Percentiles rank a stretch among this genome's conserved stretches.
Evolutionary conservation across 2,329 filamentous ascomycete species (phyloP).

Genomic region (Emergomyces africanus): DNA sequence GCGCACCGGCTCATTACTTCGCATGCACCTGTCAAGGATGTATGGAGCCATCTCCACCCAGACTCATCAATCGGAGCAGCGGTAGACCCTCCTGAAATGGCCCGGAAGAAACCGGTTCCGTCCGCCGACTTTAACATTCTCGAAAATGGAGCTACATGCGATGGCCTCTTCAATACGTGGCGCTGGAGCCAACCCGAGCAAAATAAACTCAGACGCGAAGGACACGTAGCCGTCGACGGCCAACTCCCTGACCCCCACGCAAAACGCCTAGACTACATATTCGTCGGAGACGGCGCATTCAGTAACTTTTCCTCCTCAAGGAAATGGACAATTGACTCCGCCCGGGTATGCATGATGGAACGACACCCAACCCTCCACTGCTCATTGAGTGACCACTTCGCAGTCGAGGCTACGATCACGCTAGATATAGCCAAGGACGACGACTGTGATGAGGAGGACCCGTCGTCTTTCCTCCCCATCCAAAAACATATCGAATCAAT

Average conservation of each 20-base stretch:
- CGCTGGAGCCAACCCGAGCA: conserved; percentile 64
- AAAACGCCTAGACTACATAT: conserved; percentile 93
- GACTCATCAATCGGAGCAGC: conserved; percentile 68
- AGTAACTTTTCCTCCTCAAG: conserved; percentile 7
- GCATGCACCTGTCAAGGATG: conserved; percentile 64
- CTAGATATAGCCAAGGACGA: conserved; percentile 24
- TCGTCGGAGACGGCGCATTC: conserved; percentile 49
- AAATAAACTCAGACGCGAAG: conserved; percentile 53
- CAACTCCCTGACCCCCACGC: conserved; percentile 57
- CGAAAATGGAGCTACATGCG: conserved; percentile 78
- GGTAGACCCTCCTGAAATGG: conserved; percentile 52
- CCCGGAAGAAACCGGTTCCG: conserved; percentile 54
- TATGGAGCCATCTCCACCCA: conserved; percentile 74
- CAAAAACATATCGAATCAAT: conserved; percentile 8
- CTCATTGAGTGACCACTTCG: conserved; percentile 90
- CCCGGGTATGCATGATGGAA: conserved; percentile 64
- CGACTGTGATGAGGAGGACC: conserved; percentile 7
- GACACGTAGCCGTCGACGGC: conserved; percentile 51
- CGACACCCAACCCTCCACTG: conserved; percentile 70
- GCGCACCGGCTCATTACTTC: conserved; percentile 71
- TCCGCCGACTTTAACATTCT: conserved; percentile 64
- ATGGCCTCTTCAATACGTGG: conserved; percentile 84
- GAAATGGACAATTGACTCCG: conserved; percentile 58
- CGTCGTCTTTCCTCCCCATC: conserved; percentile 10
- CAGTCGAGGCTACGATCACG: conserved; percentile 65